These are phyloP conservation scores for Pythium phragmitis DNA, from an alignment of 352 stramenopile species.

Conservation along the genomic window DNA sequence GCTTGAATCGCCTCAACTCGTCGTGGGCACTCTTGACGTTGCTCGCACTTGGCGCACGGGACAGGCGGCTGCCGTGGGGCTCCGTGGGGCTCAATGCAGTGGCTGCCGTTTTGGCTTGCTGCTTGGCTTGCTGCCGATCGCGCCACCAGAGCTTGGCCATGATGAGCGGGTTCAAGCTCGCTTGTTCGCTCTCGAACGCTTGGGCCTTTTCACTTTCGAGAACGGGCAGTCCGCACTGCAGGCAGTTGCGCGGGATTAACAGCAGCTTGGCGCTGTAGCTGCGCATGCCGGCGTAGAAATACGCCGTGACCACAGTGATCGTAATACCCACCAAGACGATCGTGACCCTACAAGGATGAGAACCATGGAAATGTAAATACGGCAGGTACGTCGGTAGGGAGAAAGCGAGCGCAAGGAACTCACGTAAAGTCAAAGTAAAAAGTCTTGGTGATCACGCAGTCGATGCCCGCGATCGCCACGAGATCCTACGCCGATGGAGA, in stretches of 20 bases:
- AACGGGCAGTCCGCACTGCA: conserved; percentile 61
- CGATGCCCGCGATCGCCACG: conserved; percentile 65
- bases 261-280: conserved; percentile 62
- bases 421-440: conserved; percentile 82
- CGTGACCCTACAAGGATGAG: conserved; percentile 41
- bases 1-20: conserved; percentile 48
- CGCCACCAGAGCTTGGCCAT: conserved; percentile 49
- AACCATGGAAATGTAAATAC: neutral
- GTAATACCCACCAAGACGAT: conserved; percentile 45
- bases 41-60: neutral
- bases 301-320: conserved; percentile 50
- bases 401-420: neutral
- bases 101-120: neutral
- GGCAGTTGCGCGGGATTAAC: conserved; percentile 71
- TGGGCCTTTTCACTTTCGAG: conserved; percentile 47
- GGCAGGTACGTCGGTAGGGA: neutral
- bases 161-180: conserved; percentile 51
- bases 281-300: conserved; percentile 64
- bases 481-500: conserved; percentile 41
- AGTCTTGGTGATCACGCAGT: conserved; percentile 69
- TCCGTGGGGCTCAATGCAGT: neutral
- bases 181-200: conserved; percentile 41
- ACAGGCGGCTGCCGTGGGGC: neutral
- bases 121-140: conserved; percentile 11
- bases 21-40: conserved; percentile 20